These are phyloP conservation scores for Erodium trifolium DNA, from an alignment of 441 rosid species.

Conservation along the genomic window DNA sequence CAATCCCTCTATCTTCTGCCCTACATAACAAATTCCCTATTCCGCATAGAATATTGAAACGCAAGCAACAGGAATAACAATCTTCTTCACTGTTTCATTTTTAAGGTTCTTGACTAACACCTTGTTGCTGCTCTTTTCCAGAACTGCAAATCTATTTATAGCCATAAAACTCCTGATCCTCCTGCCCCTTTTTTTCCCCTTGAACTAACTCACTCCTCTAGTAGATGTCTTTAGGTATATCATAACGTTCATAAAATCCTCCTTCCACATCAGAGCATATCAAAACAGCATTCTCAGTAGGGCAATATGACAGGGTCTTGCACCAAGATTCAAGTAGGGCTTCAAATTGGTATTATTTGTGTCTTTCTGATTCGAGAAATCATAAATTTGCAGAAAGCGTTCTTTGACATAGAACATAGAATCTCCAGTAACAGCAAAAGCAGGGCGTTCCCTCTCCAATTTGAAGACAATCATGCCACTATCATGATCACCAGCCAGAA, in stretches of 20 bases:
- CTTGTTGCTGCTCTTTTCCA: conserved; percentile 62
- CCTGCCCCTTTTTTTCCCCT: conserved; percentile 71
- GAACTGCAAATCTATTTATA: conserved; percentile 67
- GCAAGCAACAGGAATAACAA: conserved; percentile 45
- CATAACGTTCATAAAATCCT: conserved; percentile 72
- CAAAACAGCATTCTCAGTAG: conserved; percentile 62
- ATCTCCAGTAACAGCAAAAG: conserved; percentile 70
- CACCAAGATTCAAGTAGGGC: conserved; percentile 76
- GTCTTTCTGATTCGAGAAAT: conserved; percentile 58
- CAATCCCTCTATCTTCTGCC: conserved; percentile 64
- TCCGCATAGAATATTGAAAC: conserved; percentile 83
- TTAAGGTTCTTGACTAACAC: conserved; percentile 59
- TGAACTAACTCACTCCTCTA: conserved; percentile 57
- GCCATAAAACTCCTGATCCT: conserved; percentile 67
- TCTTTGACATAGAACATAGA: conserved; percentile 63
- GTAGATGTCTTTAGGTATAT: conserved; percentile 53
- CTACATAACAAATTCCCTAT: conserved; percentile 68
- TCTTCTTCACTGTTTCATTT: conserved; percentile 66
- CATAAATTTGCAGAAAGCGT: conserved; percentile 59
- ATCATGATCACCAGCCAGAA: conserved; percentile 88
- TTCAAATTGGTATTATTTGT: conserved; percentile 63
- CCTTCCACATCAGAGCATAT: conserved; percentile 80
- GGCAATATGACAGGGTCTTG: conserved; percentile 78
- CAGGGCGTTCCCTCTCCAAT: conserved; percentile 87
- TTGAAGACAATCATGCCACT: conserved; percentile 86